Evolutionary conservation across 768 basidiomycete species (phyloP).

Genomic region (Russula griseocarnosa): DNA sequence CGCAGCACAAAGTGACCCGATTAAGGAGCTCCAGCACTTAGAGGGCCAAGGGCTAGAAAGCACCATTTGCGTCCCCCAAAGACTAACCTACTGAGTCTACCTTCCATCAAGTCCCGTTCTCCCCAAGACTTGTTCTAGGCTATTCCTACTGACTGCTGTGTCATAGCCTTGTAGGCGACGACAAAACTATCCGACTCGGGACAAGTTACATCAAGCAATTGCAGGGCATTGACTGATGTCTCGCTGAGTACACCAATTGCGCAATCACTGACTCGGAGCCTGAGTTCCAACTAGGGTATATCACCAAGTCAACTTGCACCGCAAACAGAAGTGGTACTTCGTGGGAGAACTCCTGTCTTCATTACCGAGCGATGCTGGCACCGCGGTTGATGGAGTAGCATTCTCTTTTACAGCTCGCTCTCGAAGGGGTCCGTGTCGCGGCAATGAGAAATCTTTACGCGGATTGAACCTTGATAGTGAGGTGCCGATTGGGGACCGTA

Average conservation of each 20-base stretch:
- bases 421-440: constrained; percentile 50
- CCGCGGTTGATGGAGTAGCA: not conserved
- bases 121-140: not conserved
- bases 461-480: not conserved
- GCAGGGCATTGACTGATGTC: not conserved
- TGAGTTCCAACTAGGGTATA: not conserved
- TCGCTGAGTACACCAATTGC: not conserved
- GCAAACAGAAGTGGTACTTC: not conserved
- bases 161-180: not conserved
- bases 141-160: not conserved
- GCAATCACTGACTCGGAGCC: not conserved
- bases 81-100: not conserved
- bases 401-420: constrained; percentile 45
- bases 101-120: not conserved
- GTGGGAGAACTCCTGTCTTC: not conserved
- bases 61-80: not conserved
- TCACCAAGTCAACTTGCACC: not conserved
- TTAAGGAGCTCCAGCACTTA: not conserved
- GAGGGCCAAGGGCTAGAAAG: not conserved
- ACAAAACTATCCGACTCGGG: not conserved
- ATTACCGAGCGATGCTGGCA: not conserved
- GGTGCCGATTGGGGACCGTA: not conserved
- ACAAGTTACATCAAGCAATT: not conserved
- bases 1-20: not conserved
- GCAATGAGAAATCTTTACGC: constrained; percentile 39